Percentiles rank a stretch among this genome's conserved stretches.
Evolutionary conservation across 2,329 filamentous ascomycete genomes (phyloP).

Genomic region (Rhynchosporium agropyri): DNA sequence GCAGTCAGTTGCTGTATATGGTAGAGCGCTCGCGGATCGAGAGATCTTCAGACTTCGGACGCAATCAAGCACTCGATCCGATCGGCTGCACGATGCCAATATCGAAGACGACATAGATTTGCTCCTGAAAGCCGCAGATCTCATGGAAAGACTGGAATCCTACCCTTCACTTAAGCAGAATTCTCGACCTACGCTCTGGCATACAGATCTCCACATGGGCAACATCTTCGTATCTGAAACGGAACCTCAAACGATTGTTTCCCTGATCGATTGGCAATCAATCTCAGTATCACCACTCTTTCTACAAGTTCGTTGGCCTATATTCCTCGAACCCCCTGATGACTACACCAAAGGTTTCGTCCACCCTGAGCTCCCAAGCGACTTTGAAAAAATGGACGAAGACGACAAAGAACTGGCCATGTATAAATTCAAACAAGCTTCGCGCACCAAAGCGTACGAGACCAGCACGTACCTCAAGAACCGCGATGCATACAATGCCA

Average conservation of each 20-base stretch:
- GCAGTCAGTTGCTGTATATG: background rate
- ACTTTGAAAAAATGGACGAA: constrained; percentile 15
- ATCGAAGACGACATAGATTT: constrained; percentile 5
- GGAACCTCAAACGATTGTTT: constrained; percentile 6
- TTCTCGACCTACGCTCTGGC: constrained; percentile 10
- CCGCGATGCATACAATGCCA: constrained; percentile 14
- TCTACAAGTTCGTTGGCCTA: constrained; percentile 14
- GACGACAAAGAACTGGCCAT: constrained; percentile 8
- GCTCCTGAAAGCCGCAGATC: background rate
- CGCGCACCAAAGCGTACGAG: constrained; percentile 13
- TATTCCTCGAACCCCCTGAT: constrained; percentile 14
- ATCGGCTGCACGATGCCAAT: background rate
- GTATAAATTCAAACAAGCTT: constrained; percentile 15
- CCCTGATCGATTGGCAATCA: constrained; percentile 14
- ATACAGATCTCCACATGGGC: constrained; percentile 9
- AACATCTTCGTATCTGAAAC: constrained; percentile 11
- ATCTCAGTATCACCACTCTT: constrained; percentile 14
- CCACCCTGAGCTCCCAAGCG: constrained; percentile 11
- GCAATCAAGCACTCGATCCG: constrained; percentile 4
- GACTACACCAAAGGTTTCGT: constrained; percentile 12
- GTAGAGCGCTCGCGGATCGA: constrained; percentile 5
- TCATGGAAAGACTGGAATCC: background rate
- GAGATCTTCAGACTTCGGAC: constrained; percentile 7
- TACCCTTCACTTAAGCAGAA: constrained; percentile 1
- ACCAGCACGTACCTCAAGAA: constrained; percentile 14